These are phyloP conservation scores for Coemansia pectinata DNA, from an alignment of 192 early-diverging fungal species.

Conservation along the genomic window DNA sequence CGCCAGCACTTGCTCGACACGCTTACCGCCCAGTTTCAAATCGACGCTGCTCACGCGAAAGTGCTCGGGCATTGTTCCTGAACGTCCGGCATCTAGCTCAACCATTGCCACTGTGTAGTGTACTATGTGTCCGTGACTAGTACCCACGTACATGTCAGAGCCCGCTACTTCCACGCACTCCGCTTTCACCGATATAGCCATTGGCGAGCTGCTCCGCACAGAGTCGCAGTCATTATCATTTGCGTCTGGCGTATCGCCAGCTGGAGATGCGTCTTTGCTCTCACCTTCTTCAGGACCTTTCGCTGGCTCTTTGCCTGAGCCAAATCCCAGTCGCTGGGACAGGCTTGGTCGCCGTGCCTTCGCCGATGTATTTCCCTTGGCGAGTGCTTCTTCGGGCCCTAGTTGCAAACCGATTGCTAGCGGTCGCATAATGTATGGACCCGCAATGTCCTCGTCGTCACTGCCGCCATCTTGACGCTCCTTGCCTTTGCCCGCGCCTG, in stretches of 20 bases:
- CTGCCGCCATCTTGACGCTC: neutral
- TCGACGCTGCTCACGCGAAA: conserved; percentile 21
- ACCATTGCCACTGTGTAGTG: conserved; percentile 31
- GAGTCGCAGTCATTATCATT: conserved; percentile 1
- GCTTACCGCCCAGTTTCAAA: conserved; percentile 29
- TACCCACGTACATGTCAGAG: conserved; percentile 40
- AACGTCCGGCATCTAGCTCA: conserved; percentile 3
- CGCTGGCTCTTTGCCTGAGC: neutral
- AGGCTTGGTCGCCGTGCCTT: conserved; percentile 45
- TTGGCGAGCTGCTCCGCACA: neutral
- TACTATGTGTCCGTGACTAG: conserved; percentile 34
- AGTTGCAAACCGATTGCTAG: conserved; percentile 25
- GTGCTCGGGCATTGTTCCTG: neutral
- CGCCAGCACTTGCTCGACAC: conserved; percentile 47
- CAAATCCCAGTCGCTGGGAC: conserved; percentile 41
- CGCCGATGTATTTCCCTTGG: neutral
- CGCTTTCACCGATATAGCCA: neutral
- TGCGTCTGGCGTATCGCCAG: neutral
- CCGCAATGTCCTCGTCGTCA: neutral
- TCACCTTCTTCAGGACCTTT: neutral
- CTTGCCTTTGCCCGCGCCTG: neutral
- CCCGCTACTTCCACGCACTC: conserved; percentile 46
- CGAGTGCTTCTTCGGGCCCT: conserved; percentile 3
- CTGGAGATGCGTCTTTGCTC: neutral
- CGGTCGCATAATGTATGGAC: conserved; percentile 28